Evolutionary conservation across 768 basidiomycete genomes (phyloP).

Genomic region (Lentinus tigrinus): DNA sequence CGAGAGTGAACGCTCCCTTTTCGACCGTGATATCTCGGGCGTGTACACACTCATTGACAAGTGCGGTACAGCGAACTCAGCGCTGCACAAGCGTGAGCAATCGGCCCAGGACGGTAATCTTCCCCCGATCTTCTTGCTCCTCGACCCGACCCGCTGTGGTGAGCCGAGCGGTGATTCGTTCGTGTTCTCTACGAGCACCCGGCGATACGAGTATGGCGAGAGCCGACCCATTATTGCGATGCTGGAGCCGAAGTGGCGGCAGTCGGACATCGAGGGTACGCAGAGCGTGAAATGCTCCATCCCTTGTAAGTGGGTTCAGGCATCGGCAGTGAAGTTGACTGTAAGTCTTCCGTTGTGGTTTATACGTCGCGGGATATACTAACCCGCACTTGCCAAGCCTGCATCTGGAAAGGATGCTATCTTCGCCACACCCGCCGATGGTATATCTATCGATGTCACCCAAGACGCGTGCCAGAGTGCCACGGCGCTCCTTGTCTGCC

Average conservation of each 20-base stretch:
- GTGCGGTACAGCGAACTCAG: slow-evolving; percentile 86
- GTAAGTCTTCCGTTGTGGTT: slow-evolving; percentile 37
- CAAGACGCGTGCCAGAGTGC: slow-evolving; percentile 71
- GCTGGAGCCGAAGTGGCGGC: slow-evolving; percentile 78
- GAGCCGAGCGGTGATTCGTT: slow-evolving; percentile 76
- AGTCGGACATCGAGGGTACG: slow-evolving; percentile 48
- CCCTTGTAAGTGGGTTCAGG: slow-evolving; percentile 63
- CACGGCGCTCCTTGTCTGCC: slow-evolving; percentile 75
- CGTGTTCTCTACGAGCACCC: slow-evolving; percentile 77
- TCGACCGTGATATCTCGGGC: slow-evolving; percentile 84
- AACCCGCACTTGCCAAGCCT: slow-evolving; percentile 39
- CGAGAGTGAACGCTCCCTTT: slow-evolving; percentile 39
- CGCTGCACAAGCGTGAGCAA: slow-evolving; percentile 66
- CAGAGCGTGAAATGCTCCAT: slow-evolving; percentile 57
- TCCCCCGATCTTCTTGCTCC: slow-evolving; percentile 74
- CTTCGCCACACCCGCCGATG: slow-evolving; percentile 62
- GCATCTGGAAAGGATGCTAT: slow-evolving; percentile 51
- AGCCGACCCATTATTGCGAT: slow-evolving; percentile 74
- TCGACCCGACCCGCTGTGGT: slow-evolving; percentile 83
- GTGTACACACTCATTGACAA: slow-evolving; percentile 75
- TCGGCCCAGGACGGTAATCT: slow-evolving; percentile 43
- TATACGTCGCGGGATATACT: neutral
- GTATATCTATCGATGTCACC: slow-evolving; percentile 49
- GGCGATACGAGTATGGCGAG: slow-evolving; percentile 80
- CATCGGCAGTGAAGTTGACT: slow-evolving; percentile 47